Evolutionary conservation across 2,329 filamentous ascomycete species (phyloP), one percentile per base, ranked within the genome.

Genomic region (Colletotrichum navitas): DNA sequence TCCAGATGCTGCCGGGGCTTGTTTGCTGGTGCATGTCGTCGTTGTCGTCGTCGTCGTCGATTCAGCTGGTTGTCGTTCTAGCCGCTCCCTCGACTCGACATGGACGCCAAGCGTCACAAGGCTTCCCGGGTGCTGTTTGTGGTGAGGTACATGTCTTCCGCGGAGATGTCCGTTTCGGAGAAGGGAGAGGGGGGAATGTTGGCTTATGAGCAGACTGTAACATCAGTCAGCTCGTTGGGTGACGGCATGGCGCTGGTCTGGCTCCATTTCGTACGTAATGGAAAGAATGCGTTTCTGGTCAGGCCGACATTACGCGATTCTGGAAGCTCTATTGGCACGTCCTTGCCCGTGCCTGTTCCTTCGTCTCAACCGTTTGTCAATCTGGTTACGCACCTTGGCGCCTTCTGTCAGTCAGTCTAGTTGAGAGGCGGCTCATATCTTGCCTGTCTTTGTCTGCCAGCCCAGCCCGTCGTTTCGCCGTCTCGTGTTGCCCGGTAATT

Each of bases 211-310:
- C 59, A 68, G 69, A 64, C 54, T 18, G 60, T 18, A 52, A 68
- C 39, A 47, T 60, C 59, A 69, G 61, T 54, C 41, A 39, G 55
- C 43, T 54, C 51, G 70, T 41, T 72, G 41, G 60, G 62, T 68
- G 68, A 69, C 72, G 72, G 64, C 68, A 73, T 73, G 55, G 51
- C 39, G 61, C 43, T 55, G 18, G 45, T 62, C 54, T 60, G 63
- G 63, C 55, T 72, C 63, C 55, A 56, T 72, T 73, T 73, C n/a
- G 72, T 73, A 73, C 72, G 72, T 73, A 73, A 73, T 73, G 55
- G 45, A 49, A 72, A 72, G 65, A 71, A 71, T 71, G 66, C 66
- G 61, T 51, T 66, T 61, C 70, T 71, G 60, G 58, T 49, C 29
- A 66, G 61, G 61, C 60, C 36, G 56, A 34, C 61, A 72, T 71